Percentiles rank a stretch among this genome's conserved stretches.
Conservation (phyloP, 2,329 filamentous ascomycete genomes). For the Plectosphaerella plurivora region DNA sequence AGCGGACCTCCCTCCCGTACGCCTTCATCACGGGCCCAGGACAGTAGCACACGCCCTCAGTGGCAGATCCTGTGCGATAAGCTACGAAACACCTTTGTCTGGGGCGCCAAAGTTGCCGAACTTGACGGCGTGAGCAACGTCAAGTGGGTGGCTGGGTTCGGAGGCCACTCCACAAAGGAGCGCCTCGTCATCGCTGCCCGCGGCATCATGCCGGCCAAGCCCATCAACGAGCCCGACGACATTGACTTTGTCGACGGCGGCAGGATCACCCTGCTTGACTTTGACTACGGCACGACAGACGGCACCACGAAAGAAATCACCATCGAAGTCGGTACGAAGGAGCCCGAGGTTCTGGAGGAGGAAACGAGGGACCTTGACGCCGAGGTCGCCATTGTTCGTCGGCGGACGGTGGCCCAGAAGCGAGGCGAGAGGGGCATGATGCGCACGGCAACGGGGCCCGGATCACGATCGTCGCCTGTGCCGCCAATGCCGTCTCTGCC, state of each 20-base stretch:
- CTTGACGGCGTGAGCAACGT: conserved; percentile 63
- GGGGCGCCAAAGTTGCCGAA: conserved; percentile 61
- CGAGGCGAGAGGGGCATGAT: conserved; percentile 43
- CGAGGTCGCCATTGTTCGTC: conserved; percentile 74
- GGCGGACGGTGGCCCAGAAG: conserved; percentile 65
- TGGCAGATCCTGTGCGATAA: conserved; percentile 68
- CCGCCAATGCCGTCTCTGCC: conserved; percentile 15
- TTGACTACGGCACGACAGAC: conserved; percentile 57
- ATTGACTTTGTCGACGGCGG: conserved; percentile 76
- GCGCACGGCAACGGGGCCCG: conserved; percentile 41
- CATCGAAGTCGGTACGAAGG: conserved; percentile 69
- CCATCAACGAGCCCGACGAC: conserved; percentile 63
- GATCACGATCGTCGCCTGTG: conserved; percentile 13
- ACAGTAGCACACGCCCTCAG: conserved; percentile 42
- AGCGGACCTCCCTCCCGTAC: conserved; percentile 37
- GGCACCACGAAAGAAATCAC: conserved; percentile 55
- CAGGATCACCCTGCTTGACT: conserved; percentile 68
- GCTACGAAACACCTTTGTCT: conserved; percentile 64
- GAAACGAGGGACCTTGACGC: conserved; percentile 69
- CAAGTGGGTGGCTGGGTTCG: conserved; percentile 64
- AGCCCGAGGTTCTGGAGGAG: conserved; percentile 68
- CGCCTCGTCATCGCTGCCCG: conserved; percentile 68
- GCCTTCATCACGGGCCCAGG: conserved; percentile 28
- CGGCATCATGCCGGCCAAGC: conserved; percentile 57
- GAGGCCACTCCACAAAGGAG: conserved; percentile 43